Base-by-base conservation (phyloP, 345 rosid species). In the Angophora floribunda region DNA sequence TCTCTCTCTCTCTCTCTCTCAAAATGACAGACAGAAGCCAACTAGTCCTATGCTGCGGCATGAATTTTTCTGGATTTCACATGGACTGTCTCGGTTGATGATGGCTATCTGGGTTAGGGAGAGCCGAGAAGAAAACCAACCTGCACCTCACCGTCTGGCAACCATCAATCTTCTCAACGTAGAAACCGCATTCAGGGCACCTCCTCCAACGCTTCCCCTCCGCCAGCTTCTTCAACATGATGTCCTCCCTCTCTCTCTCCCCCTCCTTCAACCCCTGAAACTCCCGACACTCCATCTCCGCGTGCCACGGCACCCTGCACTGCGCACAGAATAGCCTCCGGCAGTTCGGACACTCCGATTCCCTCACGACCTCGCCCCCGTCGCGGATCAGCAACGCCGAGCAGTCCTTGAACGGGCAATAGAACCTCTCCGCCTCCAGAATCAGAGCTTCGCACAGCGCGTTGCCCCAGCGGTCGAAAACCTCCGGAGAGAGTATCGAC, bases 251-350 rank as follows among this genome's bases (percentile, higher is more conserved):
- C 61, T 87, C 92, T 67, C 93, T 86, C 85, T 90, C 95, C 63
- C 89, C 88, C 90, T 88, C 61, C 9, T 91, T 88, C 93, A 91
- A 87, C 82, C 50, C 89, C 91, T 89, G 91, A 89, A 91, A 93
- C 87, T 89, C 88, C 7, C 41, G 59, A 52, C 97, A 95, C 32
- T 17, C 51, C 21, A 90, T 52, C 84, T 82, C 93, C 0, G 90
- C 19, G 86, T 95, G 97, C 96, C 97, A 95, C 49, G 94, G 90
- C 26, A 93, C 95, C 86, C 85, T 89, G 49, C 95, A 92, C 87
- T 85, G 91, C 11, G 89, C 93, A 57, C 95, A 93, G 86, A 95
- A 93, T 89, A 85, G 14, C 52, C 95, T 90, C 75, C 78, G 19
- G 86, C 95, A 94, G 52, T 86, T 2, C 1, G 96, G 92, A 52